Evolutionary conservation across 768 basidiomycete species (phyloP).

Genomic region (Suillus plorans): DNA sequence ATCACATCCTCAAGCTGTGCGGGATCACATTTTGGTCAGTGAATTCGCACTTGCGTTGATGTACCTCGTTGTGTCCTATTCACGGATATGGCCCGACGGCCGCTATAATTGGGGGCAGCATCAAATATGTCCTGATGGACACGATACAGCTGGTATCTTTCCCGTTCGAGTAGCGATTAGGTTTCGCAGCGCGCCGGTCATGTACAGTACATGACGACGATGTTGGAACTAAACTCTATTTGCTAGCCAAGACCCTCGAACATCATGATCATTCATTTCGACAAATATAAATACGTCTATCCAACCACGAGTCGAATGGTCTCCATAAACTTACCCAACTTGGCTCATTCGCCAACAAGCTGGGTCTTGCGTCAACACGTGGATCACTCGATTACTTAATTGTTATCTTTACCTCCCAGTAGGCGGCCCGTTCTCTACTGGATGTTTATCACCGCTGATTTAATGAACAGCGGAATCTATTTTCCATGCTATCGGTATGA

Average conservation of each 20-base stretch:
- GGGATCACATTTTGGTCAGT: neutral
- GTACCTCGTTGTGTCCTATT: neutral
- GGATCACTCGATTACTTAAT: neutral
- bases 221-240: neutral
- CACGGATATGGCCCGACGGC: too few relatives aligned
- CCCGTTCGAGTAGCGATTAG: neutral
- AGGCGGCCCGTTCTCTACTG: constrained; percentile 1
- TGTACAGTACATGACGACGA: neutral
- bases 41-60: neutral
- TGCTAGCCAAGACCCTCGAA: neutral
- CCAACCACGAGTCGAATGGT: neutral
- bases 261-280: neutral
- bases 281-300: neutral
- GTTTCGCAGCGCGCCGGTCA: neutral
- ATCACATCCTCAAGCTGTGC: neutral
- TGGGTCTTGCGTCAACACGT: constrained; percentile 1
- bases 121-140: neutral
- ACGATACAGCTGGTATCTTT: neutral
- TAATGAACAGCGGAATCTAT: neutral
- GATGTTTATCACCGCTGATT: neutral
- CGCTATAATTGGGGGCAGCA: neutral
- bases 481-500: constrained; percentile 23
- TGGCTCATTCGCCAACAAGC: neutral
- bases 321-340: neutral
- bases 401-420: neutral